Conservation (phyloP, 2,329 filamentous ascomycete species). For the Colletotrichum sp. region DNA sequence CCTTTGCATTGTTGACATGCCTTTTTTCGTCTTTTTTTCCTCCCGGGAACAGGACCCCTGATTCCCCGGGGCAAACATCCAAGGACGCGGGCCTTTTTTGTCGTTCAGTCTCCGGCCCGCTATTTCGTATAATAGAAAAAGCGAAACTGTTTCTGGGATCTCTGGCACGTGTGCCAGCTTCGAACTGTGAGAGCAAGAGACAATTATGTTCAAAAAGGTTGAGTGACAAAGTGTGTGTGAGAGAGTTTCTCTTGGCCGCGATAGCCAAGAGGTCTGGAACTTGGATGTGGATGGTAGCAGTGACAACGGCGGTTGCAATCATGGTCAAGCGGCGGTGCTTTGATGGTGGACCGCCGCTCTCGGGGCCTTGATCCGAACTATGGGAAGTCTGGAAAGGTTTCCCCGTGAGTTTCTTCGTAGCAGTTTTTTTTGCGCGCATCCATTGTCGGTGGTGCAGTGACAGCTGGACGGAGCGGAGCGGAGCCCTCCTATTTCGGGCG, state of each 20-base stretch:
- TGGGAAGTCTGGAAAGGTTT: neutral
- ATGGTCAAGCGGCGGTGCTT: neutral
- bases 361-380: slow-evolving; percentile 2
- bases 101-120: neutral
- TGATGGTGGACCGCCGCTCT: neutral
- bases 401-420: neutral
- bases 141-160: slow-evolving; percentile 17
- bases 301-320: neutral
- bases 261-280: neutral
- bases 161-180: neutral
- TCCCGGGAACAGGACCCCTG: slow-evolving; percentile 5
- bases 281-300: neutral
- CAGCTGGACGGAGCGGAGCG: slow-evolving; percentile 17
- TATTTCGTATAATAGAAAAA: slow-evolving; percentile 15
- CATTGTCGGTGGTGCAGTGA: neutral
- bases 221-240: neutral
- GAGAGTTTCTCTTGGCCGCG: neutral
- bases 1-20: slow-evolving; percentile 7
- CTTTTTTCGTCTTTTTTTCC: neutral
- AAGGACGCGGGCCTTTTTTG: neutral
- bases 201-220: neutral
- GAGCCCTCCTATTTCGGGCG: slow-evolving; percentile 19
- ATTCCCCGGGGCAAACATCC: neutral
- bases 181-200: neutral
- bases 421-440: neutral